phyloP scores from a whole-genome alignment of 2,329 filamentous ascomycete genomes.

The Colletotrichum viniferum region DNA sequence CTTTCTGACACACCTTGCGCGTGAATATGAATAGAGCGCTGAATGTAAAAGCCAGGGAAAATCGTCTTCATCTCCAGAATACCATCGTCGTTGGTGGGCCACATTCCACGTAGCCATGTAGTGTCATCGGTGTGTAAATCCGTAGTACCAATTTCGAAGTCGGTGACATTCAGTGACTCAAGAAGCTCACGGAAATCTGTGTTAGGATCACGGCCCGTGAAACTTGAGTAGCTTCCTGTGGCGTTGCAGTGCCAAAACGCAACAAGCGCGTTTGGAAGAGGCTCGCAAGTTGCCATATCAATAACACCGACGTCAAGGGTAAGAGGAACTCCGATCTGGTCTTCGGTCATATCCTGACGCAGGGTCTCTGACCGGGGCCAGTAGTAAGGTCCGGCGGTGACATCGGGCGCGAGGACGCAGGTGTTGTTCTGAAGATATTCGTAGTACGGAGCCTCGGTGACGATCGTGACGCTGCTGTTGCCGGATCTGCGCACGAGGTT shows the following conservation, averaged over 20 bases:
- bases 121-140: background rate
- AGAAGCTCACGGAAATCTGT: background rate
- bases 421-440: constrained; percentile 30
- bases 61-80: background rate
- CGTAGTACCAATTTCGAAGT: background rate
- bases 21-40: constrained; percentile 54
- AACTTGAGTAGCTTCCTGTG: background rate
- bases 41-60: constrained; percentile 35
- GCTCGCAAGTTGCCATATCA: constrained; percentile 5
- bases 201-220: background rate
- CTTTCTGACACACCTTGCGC: constrained; percentile 23
- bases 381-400: constrained; percentile 53
- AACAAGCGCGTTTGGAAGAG: background rate
- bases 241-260: background rate
- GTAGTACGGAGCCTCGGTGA: background rate
- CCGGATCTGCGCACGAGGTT: background rate
- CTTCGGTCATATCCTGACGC: background rate
- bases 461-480: background rate
- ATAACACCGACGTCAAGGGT: constrained; percentile 2
- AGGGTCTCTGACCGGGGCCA: constrained; percentile 8
- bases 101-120: background rate
- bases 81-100: background rate
- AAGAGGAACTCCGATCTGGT: background rate
- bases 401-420: constrained; percentile 50
- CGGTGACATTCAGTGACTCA: background rate